Evolutionary conservation across 257 asterid species (phyloP).

Genomic region (Nicotiana paniculata): DNA sequence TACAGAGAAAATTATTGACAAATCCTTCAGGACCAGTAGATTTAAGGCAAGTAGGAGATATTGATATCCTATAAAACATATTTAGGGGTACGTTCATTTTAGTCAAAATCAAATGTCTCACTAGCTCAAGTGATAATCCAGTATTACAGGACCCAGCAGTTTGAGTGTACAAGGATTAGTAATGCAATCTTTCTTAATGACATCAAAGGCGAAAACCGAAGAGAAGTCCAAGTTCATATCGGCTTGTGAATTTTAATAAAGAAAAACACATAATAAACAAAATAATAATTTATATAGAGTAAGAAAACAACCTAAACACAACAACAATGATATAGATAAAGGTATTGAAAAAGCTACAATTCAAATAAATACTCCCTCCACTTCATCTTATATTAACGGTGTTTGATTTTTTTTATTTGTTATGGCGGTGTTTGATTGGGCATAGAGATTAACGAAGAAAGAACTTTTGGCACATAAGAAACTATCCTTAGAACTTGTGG

Average conservation of each 20-base stretch:
- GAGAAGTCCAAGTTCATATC: neutral
- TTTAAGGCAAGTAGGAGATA: neutral
- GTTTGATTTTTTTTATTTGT: too few relatives aligned
- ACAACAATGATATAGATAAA: neutral
- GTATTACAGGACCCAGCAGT: neutral
- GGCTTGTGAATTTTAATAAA: neutral
- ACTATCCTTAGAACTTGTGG: too few relatives aligned
- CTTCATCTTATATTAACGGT: too few relatives aligned
- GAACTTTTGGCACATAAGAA: too few relatives aligned
- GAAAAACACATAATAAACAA: neutral
- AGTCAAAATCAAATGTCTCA: neutral
- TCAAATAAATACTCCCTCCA: neutral
- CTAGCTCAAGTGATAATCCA: neutral
- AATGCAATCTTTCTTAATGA: neutral
- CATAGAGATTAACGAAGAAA: too few relatives aligned
- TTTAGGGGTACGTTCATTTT: neutral
- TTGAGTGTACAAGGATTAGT: neutral
- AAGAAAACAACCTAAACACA: neutral
- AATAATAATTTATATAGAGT: neutral
- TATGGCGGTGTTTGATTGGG: too few relatives aligned
- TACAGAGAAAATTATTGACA: neutral
- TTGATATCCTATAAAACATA: slow-evolving; percentile 4
- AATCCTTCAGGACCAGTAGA: neutral
- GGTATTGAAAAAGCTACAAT: neutral
- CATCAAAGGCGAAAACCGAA: neutral